phyloP scores from a whole-genome alignment of 805 yeast species.

The Ogataea nonfermentans region DNA sequence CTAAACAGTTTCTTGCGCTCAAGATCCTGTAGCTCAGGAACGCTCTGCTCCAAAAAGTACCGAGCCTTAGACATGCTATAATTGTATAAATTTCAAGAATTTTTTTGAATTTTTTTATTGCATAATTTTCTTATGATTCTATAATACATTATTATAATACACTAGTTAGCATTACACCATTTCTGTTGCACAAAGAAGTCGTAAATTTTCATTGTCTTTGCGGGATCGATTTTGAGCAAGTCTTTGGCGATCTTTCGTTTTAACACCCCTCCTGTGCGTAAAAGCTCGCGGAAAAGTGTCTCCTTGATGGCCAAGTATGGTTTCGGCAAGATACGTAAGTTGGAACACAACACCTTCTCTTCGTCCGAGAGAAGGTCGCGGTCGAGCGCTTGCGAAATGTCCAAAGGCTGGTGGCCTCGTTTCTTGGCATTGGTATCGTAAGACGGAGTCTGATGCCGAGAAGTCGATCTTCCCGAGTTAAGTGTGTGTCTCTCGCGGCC shows the following conservation, averaged over 20 bases:
- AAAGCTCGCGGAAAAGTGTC: conserved; percentile 79
- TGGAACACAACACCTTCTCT: conserved; percentile 83
- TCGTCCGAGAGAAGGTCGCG: conserved; percentile 80
- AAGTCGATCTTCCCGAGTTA: conserved; percentile 30
- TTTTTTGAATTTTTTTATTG: conserved; percentile 5
- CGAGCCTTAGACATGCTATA: conserved; percentile 35
- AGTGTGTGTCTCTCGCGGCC: conserved; percentile 32
- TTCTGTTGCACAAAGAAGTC: conserved; percentile 92
- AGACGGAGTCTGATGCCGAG: conserved; percentile 31
- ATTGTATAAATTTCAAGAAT: not conserved
- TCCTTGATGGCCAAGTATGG: conserved; percentile 93
- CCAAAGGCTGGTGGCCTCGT: conserved; percentile 51
- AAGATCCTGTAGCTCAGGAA: conserved; percentile 90
- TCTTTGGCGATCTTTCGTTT: conserved; percentile 86
- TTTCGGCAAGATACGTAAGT: conserved; percentile 82
- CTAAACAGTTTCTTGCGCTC: conserved; percentile 77
- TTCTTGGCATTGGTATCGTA: conserved; percentile 30
- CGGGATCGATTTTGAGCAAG: conserved; percentile 76
- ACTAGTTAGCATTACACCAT: conserved; percentile 54
- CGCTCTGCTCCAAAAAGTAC: conserved; percentile 62
- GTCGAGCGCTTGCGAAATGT: conserved; percentile 77
- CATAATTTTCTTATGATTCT: not conserved
- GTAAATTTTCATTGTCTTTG: conserved; percentile 81
- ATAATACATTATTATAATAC: conserved; percentile 11
- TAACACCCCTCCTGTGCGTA: conserved; percentile 79